Conservation (phyloP, 2,329 filamentous ascomycete species). For the Pleomassaria siparia region DNA sequence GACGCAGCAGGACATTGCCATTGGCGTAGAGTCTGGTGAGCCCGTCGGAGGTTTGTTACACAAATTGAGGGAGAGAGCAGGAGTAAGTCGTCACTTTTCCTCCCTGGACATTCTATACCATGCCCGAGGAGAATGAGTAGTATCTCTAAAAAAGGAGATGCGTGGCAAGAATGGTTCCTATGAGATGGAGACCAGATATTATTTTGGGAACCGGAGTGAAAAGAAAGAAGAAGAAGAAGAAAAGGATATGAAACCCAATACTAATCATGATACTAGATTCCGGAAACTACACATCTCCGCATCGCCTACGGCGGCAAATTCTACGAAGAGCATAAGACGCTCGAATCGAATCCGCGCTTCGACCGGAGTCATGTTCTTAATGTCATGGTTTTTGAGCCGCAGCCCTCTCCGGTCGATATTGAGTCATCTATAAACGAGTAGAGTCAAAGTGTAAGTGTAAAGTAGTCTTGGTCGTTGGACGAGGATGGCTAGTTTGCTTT, state of each 20-base stretch:
- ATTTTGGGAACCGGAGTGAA: too few species aligned
- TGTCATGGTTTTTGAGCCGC: conserved; percentile 52
- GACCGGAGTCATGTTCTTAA: conserved; percentile 74
- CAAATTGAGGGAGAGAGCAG: conserved; percentile 64
- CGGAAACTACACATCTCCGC: conserved; percentile 53
- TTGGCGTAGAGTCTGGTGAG: conserved; percentile 47
- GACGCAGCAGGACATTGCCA: conserved; percentile 39
- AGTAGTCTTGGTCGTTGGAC: not conserved
- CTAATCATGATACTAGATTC: not conserved
- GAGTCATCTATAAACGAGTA: too few species aligned
- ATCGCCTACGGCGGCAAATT: conserved; percentile 82
- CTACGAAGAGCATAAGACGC: conserved; percentile 66
- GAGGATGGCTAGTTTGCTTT: too few species aligned
- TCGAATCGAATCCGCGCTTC: conserved; percentile 71
- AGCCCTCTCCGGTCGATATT: not conserved
- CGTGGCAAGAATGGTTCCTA: too few species aligned
- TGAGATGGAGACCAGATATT: too few species aligned
- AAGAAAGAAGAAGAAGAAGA: too few species aligned
- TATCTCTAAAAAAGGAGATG: too few species aligned
- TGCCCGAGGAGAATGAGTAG: too few species aligned
- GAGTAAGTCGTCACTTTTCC: conserved; percentile 60
- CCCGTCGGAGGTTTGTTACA: conserved; percentile 64
- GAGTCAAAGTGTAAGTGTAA: too few species aligned
- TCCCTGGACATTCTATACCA: not conserved
- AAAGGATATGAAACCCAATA: too few species aligned